Base-by-base conservation (phyloP, 495 filamentous ascomycete genomes). In the Xylaria cubensis region DNA sequence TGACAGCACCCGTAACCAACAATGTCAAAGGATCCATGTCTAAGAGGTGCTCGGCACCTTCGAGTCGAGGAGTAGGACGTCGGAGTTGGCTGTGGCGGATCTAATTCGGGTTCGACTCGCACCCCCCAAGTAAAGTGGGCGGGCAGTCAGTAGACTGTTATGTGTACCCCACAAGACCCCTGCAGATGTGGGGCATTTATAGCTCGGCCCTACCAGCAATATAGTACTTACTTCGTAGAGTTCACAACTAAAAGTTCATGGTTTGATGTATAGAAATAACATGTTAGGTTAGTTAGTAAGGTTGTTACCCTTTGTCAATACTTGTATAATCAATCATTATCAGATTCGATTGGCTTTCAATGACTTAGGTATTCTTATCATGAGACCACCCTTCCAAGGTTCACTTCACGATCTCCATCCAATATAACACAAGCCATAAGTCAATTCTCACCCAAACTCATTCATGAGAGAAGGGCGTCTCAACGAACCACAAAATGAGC, bases 21-120 rank as follows among this genome's bases (percentile, higher is more conserved):
- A 80, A 64, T 50, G 73, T 74, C 24, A 70, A 67, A 12, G 77
- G 64, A 41, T 75, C 77, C 77, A 79, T 79, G 56, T 67, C 69
- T 65, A 13, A 64, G 21, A 21, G n/a, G 39, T 44, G 5, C 4
- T 1, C 3, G 21, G 39, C 3, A 32, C 39, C 39, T 17, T 24
- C 21, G 15, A 15, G n/a, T 19, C 17, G 61, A 24, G 21, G 36
- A 19, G 7, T 4, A n/a, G 17, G 65, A 61, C 73, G 46, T 41
- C 32, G 5, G 9, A 42, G 36, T 19, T 56, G 74, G 59, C 4
- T 13, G 0, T 21, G 13, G 4, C 10, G 34, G 34, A 41, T 26
- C 24, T 26, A 58, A 29, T 29, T 32, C 32, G 15, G 32, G 29
- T 34, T 59, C 56, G 56, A 36, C 3, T 19, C 2, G 26, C 26